Evolutionary conservation across 371 early-diverging fungal species (phyloP).

Genomic region (Syncephalastrum monosporum): DNA sequence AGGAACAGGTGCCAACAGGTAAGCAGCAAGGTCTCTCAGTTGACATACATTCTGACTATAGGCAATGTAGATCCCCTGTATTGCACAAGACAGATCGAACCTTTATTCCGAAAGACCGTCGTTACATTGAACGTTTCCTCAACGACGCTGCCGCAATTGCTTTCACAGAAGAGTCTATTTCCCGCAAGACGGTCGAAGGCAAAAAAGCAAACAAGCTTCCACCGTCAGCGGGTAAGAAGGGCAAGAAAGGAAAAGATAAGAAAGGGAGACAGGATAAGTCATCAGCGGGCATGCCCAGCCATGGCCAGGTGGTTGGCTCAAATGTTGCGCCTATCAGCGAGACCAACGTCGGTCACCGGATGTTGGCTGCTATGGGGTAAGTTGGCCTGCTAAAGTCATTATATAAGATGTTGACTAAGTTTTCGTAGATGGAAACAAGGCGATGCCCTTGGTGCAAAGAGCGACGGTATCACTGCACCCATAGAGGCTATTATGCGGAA

Average conservation of each 20-base stretch:
- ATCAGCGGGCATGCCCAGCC: constrained; percentile 11
- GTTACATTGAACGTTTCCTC: constrained; percentile 45
- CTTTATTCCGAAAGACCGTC: constrained; percentile 46
- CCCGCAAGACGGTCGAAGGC: constrained; percentile 15
- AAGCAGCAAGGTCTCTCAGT: constrained; percentile 1
- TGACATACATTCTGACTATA: not conserved
- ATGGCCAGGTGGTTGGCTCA: constrained; percentile 71
- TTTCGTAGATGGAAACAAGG: constrained; percentile 74
- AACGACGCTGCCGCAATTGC: constrained; percentile 30
- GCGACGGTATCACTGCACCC: constrained; percentile 79
- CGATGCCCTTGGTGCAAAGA: constrained; percentile 75
- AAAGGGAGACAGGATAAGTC: constrained; percentile 9
- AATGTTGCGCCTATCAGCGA: constrained; percentile 62
- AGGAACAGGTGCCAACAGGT: constrained; percentile 43
- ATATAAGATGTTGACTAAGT: not conserved
- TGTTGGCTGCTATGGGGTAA: constrained; percentile 83
- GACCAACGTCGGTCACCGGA: constrained; percentile 76
- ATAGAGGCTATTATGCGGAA: constrained; percentile 84
- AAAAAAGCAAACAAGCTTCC: not conserved
- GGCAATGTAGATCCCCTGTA: constrained; percentile 25
- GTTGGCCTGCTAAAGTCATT: not conserved
- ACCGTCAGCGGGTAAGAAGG: constrained; percentile 7
- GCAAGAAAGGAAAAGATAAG: constrained; percentile 8
- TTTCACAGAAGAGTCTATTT: constrained; percentile 23
- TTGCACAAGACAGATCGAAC: constrained; percentile 54